Evolutionary conservation across 108 stramenopile species (phyloP).

Genomic region (Skeletonema menzelii): DNA sequence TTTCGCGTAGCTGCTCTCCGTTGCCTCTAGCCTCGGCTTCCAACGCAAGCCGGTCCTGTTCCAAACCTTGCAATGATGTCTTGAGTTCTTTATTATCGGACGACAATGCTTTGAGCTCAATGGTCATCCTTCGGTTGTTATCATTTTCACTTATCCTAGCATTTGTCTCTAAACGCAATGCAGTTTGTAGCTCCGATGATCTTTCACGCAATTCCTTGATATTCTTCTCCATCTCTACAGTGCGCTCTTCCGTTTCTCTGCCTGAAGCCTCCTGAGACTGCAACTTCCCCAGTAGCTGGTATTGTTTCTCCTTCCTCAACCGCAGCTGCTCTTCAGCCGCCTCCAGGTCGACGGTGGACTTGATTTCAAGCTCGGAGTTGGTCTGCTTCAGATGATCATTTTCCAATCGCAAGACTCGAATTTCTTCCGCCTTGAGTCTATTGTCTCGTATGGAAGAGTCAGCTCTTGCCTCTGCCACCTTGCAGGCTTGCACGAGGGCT

Average conservation of each 20-base stretch:
- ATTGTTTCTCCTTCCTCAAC: conserved; percentile 89
- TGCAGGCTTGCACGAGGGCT: conserved; percentile 68
- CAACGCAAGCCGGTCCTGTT: conserved; percentile 75
- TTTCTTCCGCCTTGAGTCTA: conserved; percentile 82
- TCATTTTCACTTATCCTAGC: conserved; percentile 64
- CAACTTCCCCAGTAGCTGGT: conserved; percentile 82
- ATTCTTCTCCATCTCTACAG: conserved; percentile 72
- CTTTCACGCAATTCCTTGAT: conserved; percentile 63
- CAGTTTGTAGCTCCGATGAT: conserved; percentile 74
- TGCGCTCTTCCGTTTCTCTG: conserved; percentile 80
- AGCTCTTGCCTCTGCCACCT: conserved; percentile 70
- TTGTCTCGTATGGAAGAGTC: conserved; percentile 63
- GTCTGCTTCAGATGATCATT: conserved; percentile 71
- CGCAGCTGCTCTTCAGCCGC: conserved; percentile 85
- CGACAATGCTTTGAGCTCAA: conserved; percentile 54
- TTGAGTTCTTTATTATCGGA: conserved; percentile 58
- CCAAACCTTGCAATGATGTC: conserved; percentile 50
- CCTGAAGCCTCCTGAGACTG: conserved; percentile 83
- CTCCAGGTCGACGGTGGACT: conserved; percentile 86
- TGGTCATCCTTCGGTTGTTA: conserved; percentile 58
- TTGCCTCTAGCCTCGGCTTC: conserved; percentile 81
- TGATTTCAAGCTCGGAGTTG: conserved; percentile 69
- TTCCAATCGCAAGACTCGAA: conserved; percentile 76
- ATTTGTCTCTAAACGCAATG: conserved; percentile 75
- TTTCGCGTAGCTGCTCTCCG: conserved; percentile 81